phyloP scores from a whole-genome alignment of 192 early-diverging fungal species.

The Geosiphon pyriformis region DNA sequence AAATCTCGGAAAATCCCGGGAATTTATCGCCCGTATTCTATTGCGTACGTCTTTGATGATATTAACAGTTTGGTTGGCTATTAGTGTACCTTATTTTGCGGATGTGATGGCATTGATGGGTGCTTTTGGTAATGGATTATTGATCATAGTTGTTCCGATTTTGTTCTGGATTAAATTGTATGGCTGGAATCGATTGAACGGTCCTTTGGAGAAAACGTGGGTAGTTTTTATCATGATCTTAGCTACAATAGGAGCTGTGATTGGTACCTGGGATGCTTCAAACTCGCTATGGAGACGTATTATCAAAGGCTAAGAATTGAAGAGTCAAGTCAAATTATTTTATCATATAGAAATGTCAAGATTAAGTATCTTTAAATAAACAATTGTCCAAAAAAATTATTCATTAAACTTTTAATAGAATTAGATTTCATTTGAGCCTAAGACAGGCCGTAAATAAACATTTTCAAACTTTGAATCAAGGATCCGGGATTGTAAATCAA shows the following conservation, averaged over 20 bases:
- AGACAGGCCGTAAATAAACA: too few species aligned
- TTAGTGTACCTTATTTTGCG: constrained; percentile 53
- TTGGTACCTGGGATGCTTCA: constrained; percentile 17
- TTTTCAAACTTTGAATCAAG: too few species aligned
- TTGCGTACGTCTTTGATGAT: constrained; percentile 45
- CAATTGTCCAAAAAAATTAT: too few species aligned
- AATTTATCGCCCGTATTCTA: constrained; percentile 38
- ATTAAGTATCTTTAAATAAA: too few species aligned
- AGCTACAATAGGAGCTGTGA: not conserved
- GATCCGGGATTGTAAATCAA: too few species aligned
- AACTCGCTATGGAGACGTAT: not conserved
- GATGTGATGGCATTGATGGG: constrained; percentile 58
- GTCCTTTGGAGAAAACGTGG: constrained; percentile 35
- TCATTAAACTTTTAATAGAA: too few species aligned
- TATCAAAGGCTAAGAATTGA: too few species aligned
- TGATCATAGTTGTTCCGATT: constrained; percentile 55
- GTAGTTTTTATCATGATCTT: constrained; percentile 28
- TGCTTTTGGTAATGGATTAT: constrained; percentile 45
- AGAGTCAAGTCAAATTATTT: too few species aligned
- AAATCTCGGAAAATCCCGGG: constrained; percentile 28
- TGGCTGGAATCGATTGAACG: constrained; percentile 38
- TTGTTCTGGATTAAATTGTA: constrained; percentile 44
- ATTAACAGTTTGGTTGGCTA: constrained; percentile 35
- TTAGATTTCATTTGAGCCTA: too few species aligned
- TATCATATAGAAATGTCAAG: too few species aligned